Base-by-base conservation (phyloP, 768 basidiomycete genomes). In the Amylocystis lapponica region DNA sequence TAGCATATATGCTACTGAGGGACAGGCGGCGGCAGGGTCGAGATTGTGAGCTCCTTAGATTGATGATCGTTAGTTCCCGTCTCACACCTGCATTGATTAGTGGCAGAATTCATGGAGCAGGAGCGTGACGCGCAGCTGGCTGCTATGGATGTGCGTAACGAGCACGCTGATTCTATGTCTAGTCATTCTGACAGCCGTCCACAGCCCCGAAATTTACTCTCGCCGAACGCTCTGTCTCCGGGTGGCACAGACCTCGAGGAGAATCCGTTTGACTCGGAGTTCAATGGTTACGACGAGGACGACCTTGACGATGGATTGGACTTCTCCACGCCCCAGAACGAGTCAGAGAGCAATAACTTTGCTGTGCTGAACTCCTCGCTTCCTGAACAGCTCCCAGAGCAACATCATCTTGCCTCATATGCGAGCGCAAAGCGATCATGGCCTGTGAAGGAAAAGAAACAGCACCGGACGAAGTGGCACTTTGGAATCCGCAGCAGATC, bases 401-500 rank as follows among this genome's bases (percentile, higher is more conserved):
- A 76, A 45, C 83, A 87, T 53, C 81, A 87, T 47, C 76, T 86
- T 11, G 72, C 81, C 0, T 80, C 82, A 2, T 86, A 84, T 36
- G 74, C 75, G 14, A 75, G 76, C 29, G 80, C 70, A 25, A 63
- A 75, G 23, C 74, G 71, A 54, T 57, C 57, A 61, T 60, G 51
- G 65, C 64, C 39, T 48, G 63, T 43, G 17, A 80, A 80, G 57
- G 71, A 73, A 54, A 79, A 81, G 68, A 86, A 83, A 59, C 76
- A 79, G 42, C 80, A 84, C 47, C 80, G 85, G 48, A 86, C 86
- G 13, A 85, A 91, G 50, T 98, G 96, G 96, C 96, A 99, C 61
- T 99, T 97, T 57, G 96, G 96, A 7, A 98, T 99, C 30, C 77
- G 96, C 25, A 93, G 89, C 53, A 75, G 94, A 46, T 86, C 83